A percentile compares a stretch with the other conserved stretches of the same genome.
Evolutionary conservation across 2,329 filamentous ascomycete genomes (phyloP).

Genomic region (Macrophomina tecta): DNA sequence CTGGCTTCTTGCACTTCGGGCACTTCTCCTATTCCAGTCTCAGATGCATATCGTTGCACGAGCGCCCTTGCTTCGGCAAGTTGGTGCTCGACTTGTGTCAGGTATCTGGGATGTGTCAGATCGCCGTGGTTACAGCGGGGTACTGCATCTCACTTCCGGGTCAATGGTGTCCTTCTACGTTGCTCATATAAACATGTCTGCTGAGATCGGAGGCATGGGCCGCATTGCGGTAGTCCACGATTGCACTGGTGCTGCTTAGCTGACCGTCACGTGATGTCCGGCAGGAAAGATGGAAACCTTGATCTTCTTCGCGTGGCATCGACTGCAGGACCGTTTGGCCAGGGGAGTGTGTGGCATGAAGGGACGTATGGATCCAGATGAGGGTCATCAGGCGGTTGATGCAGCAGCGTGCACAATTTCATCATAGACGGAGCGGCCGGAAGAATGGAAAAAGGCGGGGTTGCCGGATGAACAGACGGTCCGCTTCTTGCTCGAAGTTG

Average conservation of each 20-base stretch:
- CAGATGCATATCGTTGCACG: slow-evolving; percentile 9
- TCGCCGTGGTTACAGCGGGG: neutral
- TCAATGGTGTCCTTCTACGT: slow-evolving; percentile 6
- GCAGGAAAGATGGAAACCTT: neutral
- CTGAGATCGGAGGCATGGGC: neutral
- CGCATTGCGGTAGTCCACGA: slow-evolving; percentile 10
- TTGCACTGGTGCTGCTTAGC: slow-evolving; percentile 5
- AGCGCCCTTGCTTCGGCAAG: slow-evolving; percentile 15
- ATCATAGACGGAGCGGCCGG: neutral
- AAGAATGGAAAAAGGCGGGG: neutral
- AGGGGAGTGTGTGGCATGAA: slow-evolving; percentile 15
- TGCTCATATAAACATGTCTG: slow-evolving; percentile 16
- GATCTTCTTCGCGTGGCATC: slow-evolving; percentile 25
- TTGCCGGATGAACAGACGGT: neutral
- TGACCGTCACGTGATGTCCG: neutral
- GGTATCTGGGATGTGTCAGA: slow-evolving; percentile 1
- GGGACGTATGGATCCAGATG: neutral
- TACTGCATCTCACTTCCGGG: neutral
- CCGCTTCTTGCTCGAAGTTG: neutral
- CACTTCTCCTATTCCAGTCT: neutral
- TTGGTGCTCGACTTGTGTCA: slow-evolving; percentile 23
- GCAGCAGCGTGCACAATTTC: neutral
- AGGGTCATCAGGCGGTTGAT: too few relatives aligned
- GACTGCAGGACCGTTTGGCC: slow-evolving; percentile 20
- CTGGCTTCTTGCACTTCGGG: neutral